A percentile compares a stretch with the other conserved stretches of the same genome.
These are phyloP conservation scores for Bretschneidera sinensis DNA, from an alignment of 345 rosid genomes.

Conservation along the genomic window DNA sequence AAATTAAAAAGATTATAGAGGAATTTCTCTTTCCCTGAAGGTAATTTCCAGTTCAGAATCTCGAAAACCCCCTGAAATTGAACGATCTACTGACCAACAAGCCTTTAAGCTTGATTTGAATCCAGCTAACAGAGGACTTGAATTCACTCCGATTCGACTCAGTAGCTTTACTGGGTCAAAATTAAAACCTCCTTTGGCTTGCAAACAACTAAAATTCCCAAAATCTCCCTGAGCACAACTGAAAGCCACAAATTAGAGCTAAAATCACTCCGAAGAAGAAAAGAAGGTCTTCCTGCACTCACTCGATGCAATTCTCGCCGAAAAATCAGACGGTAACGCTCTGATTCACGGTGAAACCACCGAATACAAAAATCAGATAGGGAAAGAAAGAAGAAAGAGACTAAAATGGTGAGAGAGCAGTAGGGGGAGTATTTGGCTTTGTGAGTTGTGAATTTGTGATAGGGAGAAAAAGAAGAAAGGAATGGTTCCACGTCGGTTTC, in stretches of 20 bases:
- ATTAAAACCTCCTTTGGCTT: not conserved
- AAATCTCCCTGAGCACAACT: not conserved
- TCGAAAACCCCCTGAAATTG: not conserved
- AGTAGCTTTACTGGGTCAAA: not conserved
- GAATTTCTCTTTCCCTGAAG: no score
- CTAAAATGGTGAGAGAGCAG: constrained; percentile 5
- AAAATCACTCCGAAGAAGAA: no score
- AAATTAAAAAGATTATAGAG: no score
- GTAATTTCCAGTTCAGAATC: not conserved
- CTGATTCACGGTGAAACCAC: constrained; percentile 8
- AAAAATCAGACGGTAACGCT: not conserved
- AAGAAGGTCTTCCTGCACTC: no score
- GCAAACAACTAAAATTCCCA: not conserved
- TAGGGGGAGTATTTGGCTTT: constrained; percentile 21
- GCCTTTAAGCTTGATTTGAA: no score
- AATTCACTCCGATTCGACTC: not conserved
- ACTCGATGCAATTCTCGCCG: constrained; percentile 7
- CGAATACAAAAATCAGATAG: not conserved
- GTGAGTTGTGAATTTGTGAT: no score
- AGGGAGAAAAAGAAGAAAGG: no score
- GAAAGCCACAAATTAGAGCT: not conserved
- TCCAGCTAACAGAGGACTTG: no score
- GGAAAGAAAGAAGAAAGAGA: not conserved
- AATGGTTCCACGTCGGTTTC: constrained; percentile 69
- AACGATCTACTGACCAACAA: not conserved